Evolutionary conservation across 257 asterid species (phyloP).

Genomic region (Ilex aquifolium): DNA sequence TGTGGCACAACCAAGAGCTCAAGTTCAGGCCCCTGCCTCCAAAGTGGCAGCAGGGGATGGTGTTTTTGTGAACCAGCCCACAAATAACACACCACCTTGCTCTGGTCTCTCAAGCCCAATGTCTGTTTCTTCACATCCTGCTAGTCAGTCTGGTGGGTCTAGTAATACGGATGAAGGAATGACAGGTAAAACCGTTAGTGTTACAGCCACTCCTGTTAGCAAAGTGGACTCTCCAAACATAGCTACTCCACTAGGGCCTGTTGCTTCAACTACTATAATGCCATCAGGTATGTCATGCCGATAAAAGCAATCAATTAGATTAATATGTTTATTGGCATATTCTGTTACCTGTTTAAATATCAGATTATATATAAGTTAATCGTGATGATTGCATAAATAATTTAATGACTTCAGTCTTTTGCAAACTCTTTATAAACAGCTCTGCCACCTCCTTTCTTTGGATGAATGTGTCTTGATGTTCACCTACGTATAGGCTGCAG

Average conservation of each 20-base stretch:
- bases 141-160: conserved; percentile 19
- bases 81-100: conserved; percentile 16
- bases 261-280: conserved; percentile 22
- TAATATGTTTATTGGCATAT: neutral
- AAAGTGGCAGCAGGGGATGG: conserved; percentile 23
- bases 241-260: conserved; percentile 28
- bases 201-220: conserved; percentile 21
- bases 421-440: too few relatives aligned
- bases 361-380: too few relatives aligned
- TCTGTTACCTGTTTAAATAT: too few relatives aligned
- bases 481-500: too few relatives aligned
- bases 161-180: neutral
- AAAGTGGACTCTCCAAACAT: conserved; percentile 37
- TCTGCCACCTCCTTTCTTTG: too few relatives aligned
- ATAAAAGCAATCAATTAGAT: neutral
- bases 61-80: conserved; percentile 28
- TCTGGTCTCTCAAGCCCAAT: conserved; percentile 30
- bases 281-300: conserved; percentile 39
- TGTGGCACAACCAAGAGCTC: conserved; percentile 31
- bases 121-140: conserved; percentile 32
- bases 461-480: too few relatives aligned
- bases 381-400: too few relatives aligned
- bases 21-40: conserved; percentile 36
- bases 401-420: too few relatives aligned
- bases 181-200: conserved; percentile 19